phyloP scores from a whole-genome alignment of 23 red algal species.

The Gracilaria vermiculophylla region DNA sequence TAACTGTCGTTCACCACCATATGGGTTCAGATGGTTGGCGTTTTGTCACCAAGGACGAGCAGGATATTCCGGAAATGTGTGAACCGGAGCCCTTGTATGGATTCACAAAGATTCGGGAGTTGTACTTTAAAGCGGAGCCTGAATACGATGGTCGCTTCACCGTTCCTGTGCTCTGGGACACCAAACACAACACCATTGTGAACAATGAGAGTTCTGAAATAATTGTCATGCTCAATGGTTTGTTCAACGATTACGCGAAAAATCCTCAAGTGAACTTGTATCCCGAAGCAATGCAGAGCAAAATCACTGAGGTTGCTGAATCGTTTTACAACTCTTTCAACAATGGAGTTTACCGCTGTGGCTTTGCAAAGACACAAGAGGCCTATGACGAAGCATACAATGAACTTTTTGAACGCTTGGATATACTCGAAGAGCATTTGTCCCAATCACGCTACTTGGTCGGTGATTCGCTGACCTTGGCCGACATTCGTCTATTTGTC shows the following conservation, averaged over 20 bases:
- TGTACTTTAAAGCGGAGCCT: slow-evolving; percentile 82
- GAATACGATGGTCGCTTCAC: slow-evolving; percentile 90
- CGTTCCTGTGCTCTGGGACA: slow-evolving; percentile 93
- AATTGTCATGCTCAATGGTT: slow-evolving; percentile 85
- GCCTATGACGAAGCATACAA: slow-evolving; percentile 79
- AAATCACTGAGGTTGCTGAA: slow-evolving; percentile 75
- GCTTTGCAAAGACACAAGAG: slow-evolving; percentile 87
- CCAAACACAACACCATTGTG: slow-evolving; percentile 79
- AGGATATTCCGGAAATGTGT: slow-evolving; percentile 48
- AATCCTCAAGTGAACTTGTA: slow-evolving; percentile 71
- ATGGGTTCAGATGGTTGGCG: slow-evolving; percentile 86
- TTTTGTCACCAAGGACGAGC: slow-evolving; percentile 60
- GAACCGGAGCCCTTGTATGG: slow-evolving; percentile 79
- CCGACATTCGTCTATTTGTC: slow-evolving; percentile 85
- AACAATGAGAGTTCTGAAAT: slow-evolving; percentile 88
- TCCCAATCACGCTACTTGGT: slow-evolving; percentile 55
- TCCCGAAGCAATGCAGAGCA: slow-evolving; percentile 26
- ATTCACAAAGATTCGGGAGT: slow-evolving; percentile 54
- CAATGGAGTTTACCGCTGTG: slow-evolving; percentile 90
- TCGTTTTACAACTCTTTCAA: slow-evolving; percentile 84
- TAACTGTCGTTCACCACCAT: slow-evolving; percentile 76
- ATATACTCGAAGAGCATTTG: slow-evolving; percentile 71
- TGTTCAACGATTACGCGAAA: slow-evolving; percentile 78
- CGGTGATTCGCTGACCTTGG: slow-evolving; percentile 68
- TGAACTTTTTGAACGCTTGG: slow-evolving; percentile 76